Evolutionary conservation across 495 filamentous ascomycete genomes (phyloP), one percentile per base, ranked within the genome.

Genomic region (Podospora australis): DNA sequence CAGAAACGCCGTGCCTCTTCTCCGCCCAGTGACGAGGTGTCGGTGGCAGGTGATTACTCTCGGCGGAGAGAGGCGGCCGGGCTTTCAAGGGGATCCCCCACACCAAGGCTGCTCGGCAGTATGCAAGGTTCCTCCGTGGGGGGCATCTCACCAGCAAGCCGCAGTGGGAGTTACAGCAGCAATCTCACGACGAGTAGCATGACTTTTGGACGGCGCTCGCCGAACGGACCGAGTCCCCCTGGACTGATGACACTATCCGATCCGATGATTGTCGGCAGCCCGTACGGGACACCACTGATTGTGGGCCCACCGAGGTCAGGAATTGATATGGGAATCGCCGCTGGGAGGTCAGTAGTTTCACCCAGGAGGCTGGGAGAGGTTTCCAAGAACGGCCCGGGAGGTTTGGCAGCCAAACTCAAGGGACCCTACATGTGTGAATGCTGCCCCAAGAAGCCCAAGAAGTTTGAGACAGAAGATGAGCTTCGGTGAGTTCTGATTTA

Each of bases 381-480:
- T 30, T 58, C 70, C 8, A 71, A 75, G 51, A 62, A 49, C 16
- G 46, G 62, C 22, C 14, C 21, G 7, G 40, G 20, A 5, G 56
- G 66, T 52, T 29, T 62, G 36, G 50, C 58, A 22, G 58, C 75
- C 39, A 70, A 71, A 49, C 53, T 73, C 17, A 71, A 72, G 39
- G 71, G 69, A 8, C 72, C 83, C 3, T 88, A 78, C 58, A 92
- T 95, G 58, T 98, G 92, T 65, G 88, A 96, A 57, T 98, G 92
- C 64, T 98, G 92, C 70, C 92, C 90, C 1, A 97, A 98, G 68
- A 98, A 97, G 66, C 92, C 92, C 1, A 96, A 95, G 63, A 96
- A 96, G 57, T 98, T 98, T 58, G 89, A 97, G 49, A 88, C 77
- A 4, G 69, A 79, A 53, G 83, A 90, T 36, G 90, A 96, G 48